Evolutionary conservation across 139 green algal genomes (phyloP), one percentile per base, ranked within the genome.

Genomic region (Tetraselmis chui): DNA sequence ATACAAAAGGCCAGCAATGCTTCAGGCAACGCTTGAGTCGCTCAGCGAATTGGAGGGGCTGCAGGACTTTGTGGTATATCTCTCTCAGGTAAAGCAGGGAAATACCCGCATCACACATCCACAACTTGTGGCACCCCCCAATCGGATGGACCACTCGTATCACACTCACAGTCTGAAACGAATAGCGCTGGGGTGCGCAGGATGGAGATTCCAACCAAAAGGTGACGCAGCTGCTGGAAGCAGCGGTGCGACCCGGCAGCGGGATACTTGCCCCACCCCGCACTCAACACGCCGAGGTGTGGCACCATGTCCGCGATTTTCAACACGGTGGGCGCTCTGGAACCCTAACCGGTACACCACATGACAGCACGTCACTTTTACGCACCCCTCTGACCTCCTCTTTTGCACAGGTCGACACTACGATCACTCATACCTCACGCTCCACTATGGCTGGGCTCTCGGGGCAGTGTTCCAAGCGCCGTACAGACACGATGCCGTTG

Each of bases 401-500:
- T n/a, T n/a, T n/a, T n/a, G n/a, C 32, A 59, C 85, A 91, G 87
- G 31, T 85, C 59, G 85, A 83, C 45, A 18, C 45, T 67, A 67
- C 45, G 45, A 67, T 26, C 85, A 88, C 32, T 85, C 87, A 22
- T 89, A 79, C 81, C 81, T 89, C 78, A 83, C 83, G 28, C 87
- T 89, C 74, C 87, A 91, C 77, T 91, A 91, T 79, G 81, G 79
- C 23, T 91, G 85, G 83, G 87, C 83, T 22, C 45, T 90, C 67
- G 79, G 85, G 18, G 30, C 77, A 0, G 77, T 86, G 2, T 89
- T 90, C n/a, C 25, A 80, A 30, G 32, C 85, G 79, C 18, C 11
- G 45, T 11, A 75, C 5, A 18, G 31, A 18, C 87, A 90, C 83
- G 86, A 79, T 32, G 84, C 87, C 79, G 81, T 67, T 31, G 85